Evolutionary conservation across 2,329 filamentous ascomycete species (phyloP).

Genomic region (Cladosporium sp.): DNA sequence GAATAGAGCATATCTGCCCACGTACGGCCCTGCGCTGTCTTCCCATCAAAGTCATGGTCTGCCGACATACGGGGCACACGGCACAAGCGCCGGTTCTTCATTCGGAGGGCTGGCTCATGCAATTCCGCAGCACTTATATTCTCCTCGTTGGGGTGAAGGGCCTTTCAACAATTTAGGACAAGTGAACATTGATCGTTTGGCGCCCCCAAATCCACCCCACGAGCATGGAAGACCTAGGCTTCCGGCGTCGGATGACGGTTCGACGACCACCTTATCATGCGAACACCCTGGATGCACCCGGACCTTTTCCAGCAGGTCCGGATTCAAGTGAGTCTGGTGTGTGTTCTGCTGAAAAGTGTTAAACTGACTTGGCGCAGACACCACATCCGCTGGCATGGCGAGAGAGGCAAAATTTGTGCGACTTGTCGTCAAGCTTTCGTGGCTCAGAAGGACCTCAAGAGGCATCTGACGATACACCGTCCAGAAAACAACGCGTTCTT

Average conservation of each 20-base stretch:
- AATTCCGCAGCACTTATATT: no score
- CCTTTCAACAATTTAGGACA: no score
- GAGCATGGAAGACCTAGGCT: background rate
- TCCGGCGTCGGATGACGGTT: background rate
- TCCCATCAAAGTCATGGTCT: no score
- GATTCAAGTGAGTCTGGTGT: background rate
- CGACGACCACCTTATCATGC: background rate
- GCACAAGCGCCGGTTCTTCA: no score
- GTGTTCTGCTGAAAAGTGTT: background rate
- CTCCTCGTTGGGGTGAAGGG: no score
- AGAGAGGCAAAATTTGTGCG: background rate
- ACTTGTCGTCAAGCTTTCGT: slow-evolving; percentile 3
- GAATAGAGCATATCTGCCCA: no score
- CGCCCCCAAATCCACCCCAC: background rate
- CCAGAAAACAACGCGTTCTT: background rate
- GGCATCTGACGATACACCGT: background rate
- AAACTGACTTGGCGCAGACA: background rate
- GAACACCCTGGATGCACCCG: background rate
- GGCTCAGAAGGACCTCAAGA: slow-evolving; percentile 4
- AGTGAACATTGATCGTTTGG: no score
- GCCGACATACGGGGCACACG: no score
- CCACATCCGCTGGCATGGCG: slow-evolving; percentile 9
- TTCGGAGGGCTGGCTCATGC: no score
- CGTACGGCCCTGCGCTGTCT: no score
- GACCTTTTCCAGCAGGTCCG: background rate